A percentile compares a stretch with the other conserved stretches of the same genome.
Evolutionary conservation across 1,284 basidiomycete species (phyloP).

Genomic region (Pholiota adiposa): DNA sequence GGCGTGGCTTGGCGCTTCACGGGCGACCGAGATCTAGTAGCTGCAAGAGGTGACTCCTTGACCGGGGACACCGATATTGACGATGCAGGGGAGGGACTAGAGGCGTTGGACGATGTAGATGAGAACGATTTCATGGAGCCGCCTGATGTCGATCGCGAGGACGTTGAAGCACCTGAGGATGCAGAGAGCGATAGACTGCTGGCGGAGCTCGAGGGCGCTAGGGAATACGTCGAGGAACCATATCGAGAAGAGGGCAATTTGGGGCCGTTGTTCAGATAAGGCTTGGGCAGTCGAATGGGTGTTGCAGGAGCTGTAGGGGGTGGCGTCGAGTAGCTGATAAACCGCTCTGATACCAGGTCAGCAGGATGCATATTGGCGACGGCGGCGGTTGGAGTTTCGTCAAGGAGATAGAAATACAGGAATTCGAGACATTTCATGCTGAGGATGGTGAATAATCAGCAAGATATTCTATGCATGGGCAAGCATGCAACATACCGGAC

Average conservation of each 20-base stretch:
- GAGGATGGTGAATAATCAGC: not conserved
- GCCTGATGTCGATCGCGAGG: constrained; percentile 38
- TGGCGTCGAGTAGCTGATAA: constrained; percentile 11
- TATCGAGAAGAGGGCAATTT: constrained; percentile 34
- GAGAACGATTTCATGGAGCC: constrained; percentile 45
- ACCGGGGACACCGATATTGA: constrained; percentile 19
- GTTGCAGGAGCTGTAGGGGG: constrained; percentile 38
- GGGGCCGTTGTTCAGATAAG: constrained; percentile 34
- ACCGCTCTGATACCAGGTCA: constrained; percentile 2
- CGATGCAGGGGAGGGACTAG: constrained; percentile 41
- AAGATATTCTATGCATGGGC: not conserved
- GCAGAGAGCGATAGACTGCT: constrained; percentile 25
- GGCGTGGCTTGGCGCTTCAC: constrained; percentile 16
- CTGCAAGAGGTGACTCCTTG: constrained; percentile 9
- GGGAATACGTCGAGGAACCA: constrained; percentile 37
- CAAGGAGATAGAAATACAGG: constrained; percentile 89
- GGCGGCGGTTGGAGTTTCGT: constrained; percentile 55
- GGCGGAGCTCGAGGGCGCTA: constrained; percentile 36
- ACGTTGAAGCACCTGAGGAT: constrained; percentile 32
- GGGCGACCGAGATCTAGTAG: constrained; percentile 7
- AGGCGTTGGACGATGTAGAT: constrained; percentile 46
- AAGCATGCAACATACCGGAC: constrained; percentile 64
- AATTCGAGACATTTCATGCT: constrained; percentile 96
- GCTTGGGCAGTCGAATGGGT: constrained; percentile 35
- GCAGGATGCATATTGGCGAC: constrained; percentile 1